Evolutionary conservation across 1,139 yeast species (phyloP), one percentile per base, ranked within the genome.

Genomic region (Dujonia santamariae): DNA sequence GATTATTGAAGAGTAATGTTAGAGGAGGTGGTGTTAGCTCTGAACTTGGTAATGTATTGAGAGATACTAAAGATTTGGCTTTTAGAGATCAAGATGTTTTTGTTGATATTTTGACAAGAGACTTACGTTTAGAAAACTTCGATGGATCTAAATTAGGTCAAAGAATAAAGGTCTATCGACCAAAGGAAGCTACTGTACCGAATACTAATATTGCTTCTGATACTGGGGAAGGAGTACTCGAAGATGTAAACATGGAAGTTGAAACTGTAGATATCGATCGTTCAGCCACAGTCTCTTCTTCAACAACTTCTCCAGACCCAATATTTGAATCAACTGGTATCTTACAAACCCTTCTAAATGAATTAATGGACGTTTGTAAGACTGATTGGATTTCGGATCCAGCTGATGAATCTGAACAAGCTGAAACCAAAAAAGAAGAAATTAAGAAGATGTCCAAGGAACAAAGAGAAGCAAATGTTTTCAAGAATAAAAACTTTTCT

Each of bases 11-110:
- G 1, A 56, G 42, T 15, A 30, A 48, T 12, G 32, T 46, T 7
- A 48, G 55, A 23, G 19, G 22, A 11, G 19, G 26, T n/a, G 30
- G 22, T n/a, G 44, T 45, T 15, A 52, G 51, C 16, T 58, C 72
- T 7, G 88, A 83, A 39, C 59, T 85, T 28, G 59, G 62, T 7
- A 53, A 67, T 1, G 56, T 81, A 19, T 51, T 85, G 26, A 76
- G 75, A 34, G 85, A 80, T 19, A 67, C 74, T 26, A 59, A 77
- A 3, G 65, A 77, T 7, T 55, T 80, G 21, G 77, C 80, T 9
- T 59, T 82, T 38, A 68, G 96, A 37, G 70, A 78, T 18, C 79
- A 86, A 0, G 60, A 64, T 0, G 46, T 66, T 0, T 85, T 78
- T 50, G 61, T 76, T 11, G 80, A 79, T 13, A 68, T 71, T 2